These are phyloP conservation scores for Pseudogymnoascus sp. DNA, from an alignment of 2,329 filamentous ascomycete genomes.

Conservation along the genomic window DNA sequence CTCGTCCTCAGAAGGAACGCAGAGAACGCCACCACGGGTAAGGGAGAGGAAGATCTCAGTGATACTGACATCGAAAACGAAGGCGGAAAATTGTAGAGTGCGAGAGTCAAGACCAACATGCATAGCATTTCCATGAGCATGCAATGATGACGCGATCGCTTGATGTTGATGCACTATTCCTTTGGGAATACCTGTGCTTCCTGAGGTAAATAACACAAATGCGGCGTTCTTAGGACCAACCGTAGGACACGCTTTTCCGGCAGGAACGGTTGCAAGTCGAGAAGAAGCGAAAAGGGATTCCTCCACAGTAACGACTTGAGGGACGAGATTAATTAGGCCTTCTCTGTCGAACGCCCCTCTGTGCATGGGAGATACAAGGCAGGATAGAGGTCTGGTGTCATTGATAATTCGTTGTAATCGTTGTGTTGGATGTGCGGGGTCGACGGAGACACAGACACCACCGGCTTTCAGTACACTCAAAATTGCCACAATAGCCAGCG, in stretches of 20 bases:
- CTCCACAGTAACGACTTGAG: neutral
- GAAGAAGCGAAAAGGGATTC: neutral
- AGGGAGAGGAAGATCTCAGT: constrained; percentile 20
- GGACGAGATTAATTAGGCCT: neutral
- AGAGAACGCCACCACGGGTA: constrained; percentile 17
- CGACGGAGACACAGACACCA: constrained; percentile 24
- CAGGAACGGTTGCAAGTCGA: too few species aligned
- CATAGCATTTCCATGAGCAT: constrained; percentile 9
- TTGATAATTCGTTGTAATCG: neutral
- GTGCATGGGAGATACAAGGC: neutral
- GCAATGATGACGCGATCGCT: constrained; percentile 10
- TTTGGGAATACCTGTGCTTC: constrained; percentile 21
- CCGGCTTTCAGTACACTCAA: constrained; percentile 25
- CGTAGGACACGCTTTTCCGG: neutral
- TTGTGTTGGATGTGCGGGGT: constrained; percentile 20
- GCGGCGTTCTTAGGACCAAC: constrained; percentile 11
- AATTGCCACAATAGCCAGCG: constrained; percentile 24
- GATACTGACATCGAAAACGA: constrained; percentile 19
- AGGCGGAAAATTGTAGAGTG: constrained; percentile 19
- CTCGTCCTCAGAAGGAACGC: constrained; percentile 18
- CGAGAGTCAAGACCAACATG: constrained; percentile 7
- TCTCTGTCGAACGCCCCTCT: neutral
- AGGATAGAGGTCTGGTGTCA: neutral
- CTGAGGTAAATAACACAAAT: constrained; percentile 19
- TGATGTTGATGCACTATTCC: constrained; percentile 17